These are phyloP conservation scores for Barnettozyma wickerhamii DNA, from an alignment of 805 yeast species.

Conservation along the genomic window DNA sequence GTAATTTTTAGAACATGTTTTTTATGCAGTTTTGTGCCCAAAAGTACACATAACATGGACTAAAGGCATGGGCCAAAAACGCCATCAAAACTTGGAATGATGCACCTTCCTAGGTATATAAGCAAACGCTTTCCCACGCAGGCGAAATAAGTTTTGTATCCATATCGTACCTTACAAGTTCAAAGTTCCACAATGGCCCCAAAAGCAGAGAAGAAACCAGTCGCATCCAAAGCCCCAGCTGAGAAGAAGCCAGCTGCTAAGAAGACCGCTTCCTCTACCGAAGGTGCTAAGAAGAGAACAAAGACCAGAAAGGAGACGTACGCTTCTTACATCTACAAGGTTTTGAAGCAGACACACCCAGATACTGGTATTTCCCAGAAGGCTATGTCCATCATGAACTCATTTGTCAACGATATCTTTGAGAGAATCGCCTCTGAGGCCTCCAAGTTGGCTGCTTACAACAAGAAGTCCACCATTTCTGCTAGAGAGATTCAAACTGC, in stretches of 20 bases:
- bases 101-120: too few species aligned
- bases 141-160: too few species aligned
- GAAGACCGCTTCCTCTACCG: slow-evolving; percentile 79
- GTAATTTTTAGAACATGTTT: neutral
- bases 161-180: too few species aligned
- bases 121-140: slow-evolving; percentile 14
- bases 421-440: slow-evolving; percentile 98
- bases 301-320: slow-evolving; percentile 97
- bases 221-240: slow-evolving; percentile 97
- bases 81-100: too few species aligned
- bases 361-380: slow-evolving; percentile 98
- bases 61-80: too few species aligned
- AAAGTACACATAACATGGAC: too few species aligned
- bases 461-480: slow-evolving; percentile 96
- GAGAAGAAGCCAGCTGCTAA: slow-evolving; percentile 91
- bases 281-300: slow-evolving; percentile 84
- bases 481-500: slow-evolving; percentile 99
- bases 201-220: slow-evolving; percentile 59
- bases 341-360: slow-evolving; percentile 97
- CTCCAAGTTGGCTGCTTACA: slow-evolving; percentile 97
- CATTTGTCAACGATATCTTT: slow-evolving; percentile 95
- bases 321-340: slow-evolving; percentile 97
- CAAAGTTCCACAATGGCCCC: slow-evolving; percentile 47
- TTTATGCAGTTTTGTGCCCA: too few species aligned
- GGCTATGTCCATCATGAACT: slow-evolving; percentile 98